phyloP scores from a whole-genome alignment of 2,329 filamentous ascomycete genomes.

The Blastomyces gilchristii region DNA sequence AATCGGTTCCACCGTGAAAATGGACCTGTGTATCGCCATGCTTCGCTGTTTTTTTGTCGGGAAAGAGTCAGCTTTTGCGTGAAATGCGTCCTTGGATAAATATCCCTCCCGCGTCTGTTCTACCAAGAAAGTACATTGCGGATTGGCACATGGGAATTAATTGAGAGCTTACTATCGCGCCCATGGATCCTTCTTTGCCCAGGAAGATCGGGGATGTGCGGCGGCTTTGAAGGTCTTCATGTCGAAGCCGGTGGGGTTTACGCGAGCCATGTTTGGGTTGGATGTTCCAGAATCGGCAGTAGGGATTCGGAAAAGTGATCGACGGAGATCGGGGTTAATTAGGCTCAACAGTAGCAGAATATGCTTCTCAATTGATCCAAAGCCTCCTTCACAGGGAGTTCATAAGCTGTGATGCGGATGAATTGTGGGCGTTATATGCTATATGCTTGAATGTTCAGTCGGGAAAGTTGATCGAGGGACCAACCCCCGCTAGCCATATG shows the following conservation, averaged over 20 bases:
- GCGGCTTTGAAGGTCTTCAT: slow-evolving; percentile 67
- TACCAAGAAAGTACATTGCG: neutral
- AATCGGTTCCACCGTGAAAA: slow-evolving; percentile 88
- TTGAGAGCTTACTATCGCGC: slow-evolving; percentile 44
- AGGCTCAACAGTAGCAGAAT: neutral
- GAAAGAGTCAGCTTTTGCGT: neutral
- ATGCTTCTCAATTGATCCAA: slow-evolving; percentile 1
- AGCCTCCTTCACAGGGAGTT: slow-evolving; percentile 2
- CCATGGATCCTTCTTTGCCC: slow-evolving; percentile 50
- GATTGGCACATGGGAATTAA: neutral
- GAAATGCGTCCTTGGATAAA: too few relatives aligned
- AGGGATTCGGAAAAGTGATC: neutral
- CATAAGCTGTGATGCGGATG: slow-evolving; percentile 10
- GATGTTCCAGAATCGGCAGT: neutral
- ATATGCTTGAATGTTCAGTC: too few relatives aligned
- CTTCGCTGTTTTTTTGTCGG: slow-evolving; percentile 53
- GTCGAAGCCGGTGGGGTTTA: slow-evolving; percentile 82
- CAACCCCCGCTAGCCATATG: neutral
- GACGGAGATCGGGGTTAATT: neutral
- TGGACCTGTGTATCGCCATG: slow-evolving; percentile 84
- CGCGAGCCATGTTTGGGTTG: slow-evolving; percentile 40
- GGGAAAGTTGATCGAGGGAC: neutral
- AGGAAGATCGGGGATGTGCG: slow-evolving; percentile 47
- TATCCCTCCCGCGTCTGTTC: neutral
- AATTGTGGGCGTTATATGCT: slow-evolving; percentile 12